phyloP scores from a whole-genome alignment of 495 filamentous ascomycete genomes.

The Extremus antarcticus region DNA sequence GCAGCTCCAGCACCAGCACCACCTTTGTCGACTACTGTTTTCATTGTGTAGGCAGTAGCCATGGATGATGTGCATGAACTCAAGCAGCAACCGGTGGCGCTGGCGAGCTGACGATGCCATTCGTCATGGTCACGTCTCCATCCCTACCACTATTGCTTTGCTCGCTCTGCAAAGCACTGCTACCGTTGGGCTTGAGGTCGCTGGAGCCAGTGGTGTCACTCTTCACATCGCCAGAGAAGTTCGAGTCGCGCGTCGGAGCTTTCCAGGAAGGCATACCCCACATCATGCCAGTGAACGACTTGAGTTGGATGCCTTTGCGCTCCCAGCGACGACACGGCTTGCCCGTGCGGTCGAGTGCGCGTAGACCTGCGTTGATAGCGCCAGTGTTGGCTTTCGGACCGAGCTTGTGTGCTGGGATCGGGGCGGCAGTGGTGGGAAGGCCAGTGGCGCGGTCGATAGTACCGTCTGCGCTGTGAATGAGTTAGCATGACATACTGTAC shows the following conservation, averaged over 20 bases:
- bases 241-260: slow-evolving; percentile 45
- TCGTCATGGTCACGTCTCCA: slow-evolving; percentile 3
- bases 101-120: slow-evolving; percentile 17
- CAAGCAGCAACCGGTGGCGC: slow-evolving; percentile 3
- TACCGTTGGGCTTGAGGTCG: slow-evolving; percentile 67
- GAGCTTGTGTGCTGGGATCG: slow-evolving; percentile 54
- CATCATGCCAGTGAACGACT: slow-evolving; percentile 81
- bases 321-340: slow-evolving; percentile 88
- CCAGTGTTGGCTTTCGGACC: slow-evolving; percentile 96
- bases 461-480: slow-evolving; percentile 17
- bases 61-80: too few species aligned
- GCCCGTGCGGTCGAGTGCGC: slow-evolving; percentile 81
- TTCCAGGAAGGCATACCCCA: slow-evolving; percentile 84
- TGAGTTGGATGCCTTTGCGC: slow-evolving; percentile 67
- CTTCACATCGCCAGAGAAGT: slow-evolving; percentile 33
- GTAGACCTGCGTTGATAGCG: slow-evolving; percentile 91
- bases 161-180: slow-evolving; percentile 59
- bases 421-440: neutral
- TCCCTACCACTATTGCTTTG: slow-evolving; percentile 48
- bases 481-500: too few species aligned
- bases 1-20: too few species aligned
- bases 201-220: slow-evolving; percentile 50
- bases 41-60: neutral
- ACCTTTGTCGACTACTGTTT: neutral
- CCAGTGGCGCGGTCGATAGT: slow-evolving; percentile 21